These are phyloP conservation scores for Aspergillus viridinutans DNA, from an alignment of 2,329 filamentous ascomycete genomes.

Conservation along the genomic window DNA sequence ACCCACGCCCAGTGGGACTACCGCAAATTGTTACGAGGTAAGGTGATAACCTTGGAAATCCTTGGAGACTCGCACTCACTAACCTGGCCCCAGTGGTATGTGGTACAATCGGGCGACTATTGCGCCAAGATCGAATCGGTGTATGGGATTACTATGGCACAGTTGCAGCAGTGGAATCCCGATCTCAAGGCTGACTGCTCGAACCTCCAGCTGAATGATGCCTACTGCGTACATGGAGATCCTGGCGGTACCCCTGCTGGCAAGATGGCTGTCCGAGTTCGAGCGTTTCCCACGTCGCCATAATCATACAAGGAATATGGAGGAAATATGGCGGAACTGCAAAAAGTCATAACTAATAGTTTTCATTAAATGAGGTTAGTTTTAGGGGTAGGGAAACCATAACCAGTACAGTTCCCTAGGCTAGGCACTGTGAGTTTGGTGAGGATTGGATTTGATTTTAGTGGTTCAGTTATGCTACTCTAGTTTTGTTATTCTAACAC, in stretches of 20 bases:
- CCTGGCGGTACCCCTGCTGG: neutral
- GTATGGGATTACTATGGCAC: neutral
- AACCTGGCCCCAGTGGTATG: constrained; percentile 2
- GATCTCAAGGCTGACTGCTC: constrained; percentile 6
- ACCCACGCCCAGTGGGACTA: constrained; percentile 6
- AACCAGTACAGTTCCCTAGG: too few relatives aligned
- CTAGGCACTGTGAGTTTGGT: too few relatives aligned
- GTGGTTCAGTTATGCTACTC: too few relatives aligned
- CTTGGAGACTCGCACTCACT: neutral
- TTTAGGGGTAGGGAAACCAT: too few relatives aligned
- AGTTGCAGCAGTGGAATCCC: constrained; percentile 5
- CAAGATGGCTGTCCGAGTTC: neutral
- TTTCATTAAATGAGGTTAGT: too few relatives aligned
- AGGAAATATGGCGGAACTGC: too few relatives aligned
- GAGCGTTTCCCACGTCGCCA: neutral
- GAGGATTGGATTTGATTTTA: too few relatives aligned
- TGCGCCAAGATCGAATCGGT: neutral
- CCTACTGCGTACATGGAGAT: constrained; percentile 9
- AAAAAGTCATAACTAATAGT: too few relatives aligned
- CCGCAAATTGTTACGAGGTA: constrained; percentile 8
- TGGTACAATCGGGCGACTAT: constrained; percentile 5
- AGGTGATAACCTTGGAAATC: neutral
- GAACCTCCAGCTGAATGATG: neutral
- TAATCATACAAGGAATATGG: too few relatives aligned
- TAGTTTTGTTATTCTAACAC: too few relatives aligned